Conservation (phyloP, 306 rosid genomes). For the Gynostemma pentaphyllum region DNA sequence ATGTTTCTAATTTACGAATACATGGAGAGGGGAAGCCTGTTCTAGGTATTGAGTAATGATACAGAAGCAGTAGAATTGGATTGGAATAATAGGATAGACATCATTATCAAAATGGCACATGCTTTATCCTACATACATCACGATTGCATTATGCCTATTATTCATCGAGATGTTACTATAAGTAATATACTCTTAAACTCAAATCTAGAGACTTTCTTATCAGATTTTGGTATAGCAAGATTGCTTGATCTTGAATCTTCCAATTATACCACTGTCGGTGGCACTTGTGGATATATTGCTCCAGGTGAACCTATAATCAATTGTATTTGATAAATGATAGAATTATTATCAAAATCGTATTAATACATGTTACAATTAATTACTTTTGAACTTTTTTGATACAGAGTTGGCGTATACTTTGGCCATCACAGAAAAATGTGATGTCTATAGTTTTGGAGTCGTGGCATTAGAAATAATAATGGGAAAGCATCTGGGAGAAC, state of each 20-base stretch:
- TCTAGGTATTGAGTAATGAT: constrained; percentile 12
- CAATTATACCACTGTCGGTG: constrained; percentile 3
- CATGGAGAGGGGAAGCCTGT: constrained; percentile 22
- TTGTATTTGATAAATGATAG: background rate
- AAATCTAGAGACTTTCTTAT: constrained; percentile 11
- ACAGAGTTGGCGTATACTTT: constrained; percentile 5
- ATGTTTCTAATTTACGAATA: constrained; percentile 24
- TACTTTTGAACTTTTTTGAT: background rate
- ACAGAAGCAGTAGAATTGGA: constrained; percentile 13
- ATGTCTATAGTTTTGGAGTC: constrained; percentile 22
- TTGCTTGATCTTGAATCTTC: constrained; percentile 15
- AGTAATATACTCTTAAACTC: constrained; percentile 16
- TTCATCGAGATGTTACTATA: constrained; percentile 17
- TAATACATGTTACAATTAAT: background rate
- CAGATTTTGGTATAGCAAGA: constrained; percentile 21
- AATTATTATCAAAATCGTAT: background rate
- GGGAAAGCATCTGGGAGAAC: constrained; percentile 19
- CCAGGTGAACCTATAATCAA: constrained; percentile 12
- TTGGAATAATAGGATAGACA: constrained; percentile 11
- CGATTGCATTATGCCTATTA: constrained; percentile 16
- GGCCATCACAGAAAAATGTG: constrained; percentile 12
- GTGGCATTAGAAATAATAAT: constrained; percentile 19
- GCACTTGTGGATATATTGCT: constrained; percentile 19
- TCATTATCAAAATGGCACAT: constrained; percentile 10
- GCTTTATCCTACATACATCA: constrained; percentile 23